Evolutionary conservation across 257 asterid genomes (phyloP), one percentile per base, ranked within the genome.

Genomic region (Rhazya stricta): DNA sequence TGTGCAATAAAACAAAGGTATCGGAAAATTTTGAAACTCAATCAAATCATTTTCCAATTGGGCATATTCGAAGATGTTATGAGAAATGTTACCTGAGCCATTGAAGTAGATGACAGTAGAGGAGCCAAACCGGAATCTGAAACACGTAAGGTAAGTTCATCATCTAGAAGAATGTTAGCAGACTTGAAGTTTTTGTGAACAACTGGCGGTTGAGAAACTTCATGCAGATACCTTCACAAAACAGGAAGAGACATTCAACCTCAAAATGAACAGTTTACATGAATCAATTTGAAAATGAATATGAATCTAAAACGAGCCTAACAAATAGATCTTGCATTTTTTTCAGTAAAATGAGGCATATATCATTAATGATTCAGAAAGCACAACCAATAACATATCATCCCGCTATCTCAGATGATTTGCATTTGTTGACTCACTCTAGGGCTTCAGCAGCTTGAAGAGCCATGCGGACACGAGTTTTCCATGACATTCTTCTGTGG

Each of bases 391-490:
- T 58, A 42, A 77, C 2, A n/a, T 71, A 25, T 19, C 43, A 41
- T 27, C 19, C 58, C 25, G n/a, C 53, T 32, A 21, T 53, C 60
- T 34, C 41, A 32, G 61, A 63, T 46, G 25, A 70, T 70, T 63
- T 29, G 9, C 53, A 51, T 36, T 36, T 4, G 15, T 58, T 54
- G 27, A 87, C 97, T 72, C 87, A 94, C 99, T 90, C 97, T 27
- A 94, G 80, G 78, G 96, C 93, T 82, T 84, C 83, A 66, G 99
- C 98, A 79, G 98, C 97, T 86, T 94, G 91, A 87, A 92, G 96
- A 0, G 96, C 97, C 85, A 92, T 65, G 41, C 80, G 82, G 79
- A 91, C 83, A 80, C 99, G 97, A 72, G 85, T 83, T 69, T 84
- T 92, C 99, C 99, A 94, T 1, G 98, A 84, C 72, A 94, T 94